phyloP scores from a whole-genome alignment of 257 asterid genomes.

The Jaltomata sinuosa region DNA sequence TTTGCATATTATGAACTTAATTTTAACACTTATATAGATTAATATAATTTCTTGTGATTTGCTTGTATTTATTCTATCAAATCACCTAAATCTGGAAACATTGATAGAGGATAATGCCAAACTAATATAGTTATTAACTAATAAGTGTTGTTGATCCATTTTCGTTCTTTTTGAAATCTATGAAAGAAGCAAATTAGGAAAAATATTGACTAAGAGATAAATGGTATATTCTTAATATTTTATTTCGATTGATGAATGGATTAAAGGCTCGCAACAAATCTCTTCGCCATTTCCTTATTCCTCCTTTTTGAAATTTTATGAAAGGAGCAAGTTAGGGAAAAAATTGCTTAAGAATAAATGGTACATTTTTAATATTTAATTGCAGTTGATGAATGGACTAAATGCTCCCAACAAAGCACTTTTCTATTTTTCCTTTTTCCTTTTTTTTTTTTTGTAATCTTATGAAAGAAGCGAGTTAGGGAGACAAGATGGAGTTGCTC shows the following conservation, averaged over 20 bases:
- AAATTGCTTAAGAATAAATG: too few relatives aligned
- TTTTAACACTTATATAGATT: neutral
- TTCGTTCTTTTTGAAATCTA: neutral
- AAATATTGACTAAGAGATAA: neutral
- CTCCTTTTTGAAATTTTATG: neutral
- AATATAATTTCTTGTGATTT: neutral
- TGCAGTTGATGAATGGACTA: too few relatives aligned
- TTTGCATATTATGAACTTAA: neutral
- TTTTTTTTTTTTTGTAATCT: too few relatives aligned
- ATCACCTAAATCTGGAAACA: neutral
- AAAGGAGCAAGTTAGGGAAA: neutral
- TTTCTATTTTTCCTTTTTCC: too few relatives aligned
- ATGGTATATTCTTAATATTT: too few relatives aligned
- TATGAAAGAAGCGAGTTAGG: too few relatives aligned
- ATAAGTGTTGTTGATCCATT: neutral
- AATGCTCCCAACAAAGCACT: too few relatives aligned
- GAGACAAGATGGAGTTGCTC: too few relatives aligned
- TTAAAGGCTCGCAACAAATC: too few relatives aligned
- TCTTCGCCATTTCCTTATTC: neutral
- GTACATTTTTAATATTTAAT: too few relatives aligned
- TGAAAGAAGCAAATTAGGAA: neutral
- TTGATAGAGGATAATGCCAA: neutral
- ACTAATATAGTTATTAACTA: neutral
- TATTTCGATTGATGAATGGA: too few relatives aligned
- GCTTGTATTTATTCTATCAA: neutral